phyloP scores from a whole-genome alignment of 2,329 filamentous ascomycete species.

The Sarocladiaceae sp. region DNA sequence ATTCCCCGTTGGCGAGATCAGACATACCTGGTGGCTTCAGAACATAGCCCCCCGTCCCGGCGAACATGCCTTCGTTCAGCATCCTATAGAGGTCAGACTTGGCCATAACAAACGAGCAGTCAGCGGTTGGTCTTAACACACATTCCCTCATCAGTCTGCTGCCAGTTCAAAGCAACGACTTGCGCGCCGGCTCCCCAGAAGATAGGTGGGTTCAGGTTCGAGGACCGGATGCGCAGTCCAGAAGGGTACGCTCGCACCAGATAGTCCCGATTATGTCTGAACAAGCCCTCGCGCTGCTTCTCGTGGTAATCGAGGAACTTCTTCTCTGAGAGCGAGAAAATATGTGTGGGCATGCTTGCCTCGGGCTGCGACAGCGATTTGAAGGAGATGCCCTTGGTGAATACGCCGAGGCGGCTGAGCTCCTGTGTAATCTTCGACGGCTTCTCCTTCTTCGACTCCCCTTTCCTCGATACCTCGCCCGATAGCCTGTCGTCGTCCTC shows the following conservation, averaged over 20 bases:
- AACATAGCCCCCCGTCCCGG: constrained; percentile 75
- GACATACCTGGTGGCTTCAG: constrained; percentile 66
- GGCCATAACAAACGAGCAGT: neutral
- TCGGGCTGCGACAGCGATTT: constrained; percentile 69
- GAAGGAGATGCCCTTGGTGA: constrained; percentile 79
- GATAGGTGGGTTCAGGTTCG: constrained; percentile 76
- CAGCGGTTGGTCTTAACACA: neutral
- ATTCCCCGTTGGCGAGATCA: neutral
- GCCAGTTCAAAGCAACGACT: constrained; percentile 91
- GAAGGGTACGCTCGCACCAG: constrained; percentile 88
- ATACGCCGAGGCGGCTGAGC: constrained; percentile 71
- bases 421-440: constrained; percentile 61
- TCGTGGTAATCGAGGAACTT: constrained; percentile 56
- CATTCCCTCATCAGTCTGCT: constrained; percentile 84
- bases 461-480: constrained; percentile 29
- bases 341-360: constrained; percentile 56
- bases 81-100: constrained; percentile 43
- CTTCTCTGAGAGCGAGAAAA: constrained; percentile 62
- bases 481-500: constrained; percentile 26
- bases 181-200: constrained; percentile 90
- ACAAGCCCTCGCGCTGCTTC: constrained; percentile 48
- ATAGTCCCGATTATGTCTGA: constrained; percentile 74
- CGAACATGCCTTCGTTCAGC: constrained; percentile 91
- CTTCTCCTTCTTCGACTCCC: constrained; percentile 41
- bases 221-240: constrained; percentile 72